These are phyloP conservation scores for Saxophila tyrrhenica DNA, from an alignment of 495 filamentous ascomycete genomes.

Conservation along the genomic window DNA sequence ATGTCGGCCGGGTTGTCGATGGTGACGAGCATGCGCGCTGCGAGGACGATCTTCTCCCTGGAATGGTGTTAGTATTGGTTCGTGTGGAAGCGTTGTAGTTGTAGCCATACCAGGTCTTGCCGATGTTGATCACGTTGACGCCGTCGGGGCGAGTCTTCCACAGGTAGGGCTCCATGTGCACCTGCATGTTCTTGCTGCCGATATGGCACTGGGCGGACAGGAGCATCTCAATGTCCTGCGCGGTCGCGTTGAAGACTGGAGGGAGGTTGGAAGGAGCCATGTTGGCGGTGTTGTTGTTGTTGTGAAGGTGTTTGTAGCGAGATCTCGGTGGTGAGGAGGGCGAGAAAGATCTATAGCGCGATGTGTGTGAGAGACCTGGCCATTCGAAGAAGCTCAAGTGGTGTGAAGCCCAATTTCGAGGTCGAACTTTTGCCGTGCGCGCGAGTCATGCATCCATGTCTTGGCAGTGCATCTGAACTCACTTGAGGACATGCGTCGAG, in stretches of 20 bases:
- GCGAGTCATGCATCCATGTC: conserved; percentile 6
- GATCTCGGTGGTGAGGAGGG: too few species aligned
- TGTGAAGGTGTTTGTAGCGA: neutral
- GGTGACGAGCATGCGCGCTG: conserved; percentile 94
- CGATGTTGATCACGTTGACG: conserved; percentile 97
- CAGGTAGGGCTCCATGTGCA: conserved; percentile 98
- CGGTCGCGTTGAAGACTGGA: conserved; percentile 73
- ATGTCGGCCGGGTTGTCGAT: conserved; percentile 99
- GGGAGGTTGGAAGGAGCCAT: conserved; percentile 93
- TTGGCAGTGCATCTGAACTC: too few species aligned
- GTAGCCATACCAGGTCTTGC: conserved; percentile 98
- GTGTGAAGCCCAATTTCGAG: conserved; percentile 1
- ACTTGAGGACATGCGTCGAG: too few species aligned
- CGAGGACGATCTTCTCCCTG: conserved; percentile 99
- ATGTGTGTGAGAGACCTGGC: neutral
- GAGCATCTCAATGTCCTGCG: conserved; percentile 96
- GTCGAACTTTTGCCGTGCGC: conserved; percentile 7
- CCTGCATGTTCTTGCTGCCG: conserved; percentile 96
- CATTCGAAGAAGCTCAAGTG: neutral
- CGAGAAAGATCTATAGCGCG: neutral
- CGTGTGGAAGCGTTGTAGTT: neutral
- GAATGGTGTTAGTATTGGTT: conserved; percentile 13
- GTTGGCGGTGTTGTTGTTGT: conserved; percentile 46
- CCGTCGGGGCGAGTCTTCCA: conserved; percentile 98
- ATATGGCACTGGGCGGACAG: conserved; percentile 93